Evolutionary conservation across 2,329 filamentous ascomycete species (phyloP).

Genomic region (Lachnum nothofagi): DNA sequence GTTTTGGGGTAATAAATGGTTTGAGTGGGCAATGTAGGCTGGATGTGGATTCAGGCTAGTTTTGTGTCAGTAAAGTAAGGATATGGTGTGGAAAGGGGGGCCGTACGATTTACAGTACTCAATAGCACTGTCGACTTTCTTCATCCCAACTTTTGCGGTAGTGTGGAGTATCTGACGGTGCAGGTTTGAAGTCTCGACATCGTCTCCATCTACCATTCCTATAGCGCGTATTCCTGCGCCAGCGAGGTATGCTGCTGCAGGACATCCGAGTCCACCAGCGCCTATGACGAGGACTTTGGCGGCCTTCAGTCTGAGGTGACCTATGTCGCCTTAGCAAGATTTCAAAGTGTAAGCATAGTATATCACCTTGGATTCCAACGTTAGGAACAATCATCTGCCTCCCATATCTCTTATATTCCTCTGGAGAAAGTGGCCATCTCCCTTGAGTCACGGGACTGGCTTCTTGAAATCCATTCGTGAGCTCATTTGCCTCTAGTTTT

Average conservation of each 20-base stretch:
- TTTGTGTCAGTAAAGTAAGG: neutral
- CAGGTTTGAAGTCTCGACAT: slow-evolving; percentile 82
- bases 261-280: slow-evolving; percentile 84
- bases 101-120: slow-evolving; percentile 51
- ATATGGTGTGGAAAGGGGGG: neutral
- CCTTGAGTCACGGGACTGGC: slow-evolving; percentile 14
- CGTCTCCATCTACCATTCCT: slow-evolving; percentile 81
- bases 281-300: slow-evolving; percentile 76
- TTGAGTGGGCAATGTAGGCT: slow-evolving; percentile 56
- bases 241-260: slow-evolving; percentile 86
- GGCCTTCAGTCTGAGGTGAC: slow-evolving; percentile 67
- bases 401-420: slow-evolving; percentile 83
- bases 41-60: slow-evolving; percentile 67
- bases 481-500: slow-evolving; percentile 20
- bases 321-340: slow-evolving; percentile 39
- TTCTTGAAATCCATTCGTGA: neutral
- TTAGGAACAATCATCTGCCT: slow-evolving; percentile 84
- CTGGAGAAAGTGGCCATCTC: slow-evolving; percentile 63
- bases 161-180: slow-evolving; percentile 86
- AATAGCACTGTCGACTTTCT: slow-evolving; percentile 75
- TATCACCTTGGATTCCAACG: slow-evolving; percentile 66
- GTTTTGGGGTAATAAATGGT: slow-evolving; percentile 63
- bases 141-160: slow-evolving; percentile 63
- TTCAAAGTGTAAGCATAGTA: neutral
- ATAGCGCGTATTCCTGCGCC: slow-evolving; percentile 81